Evolutionary conservation across 176 grass and related monocot genomes (phyloP).

Genomic region (Carex myosuroides): DNA sequence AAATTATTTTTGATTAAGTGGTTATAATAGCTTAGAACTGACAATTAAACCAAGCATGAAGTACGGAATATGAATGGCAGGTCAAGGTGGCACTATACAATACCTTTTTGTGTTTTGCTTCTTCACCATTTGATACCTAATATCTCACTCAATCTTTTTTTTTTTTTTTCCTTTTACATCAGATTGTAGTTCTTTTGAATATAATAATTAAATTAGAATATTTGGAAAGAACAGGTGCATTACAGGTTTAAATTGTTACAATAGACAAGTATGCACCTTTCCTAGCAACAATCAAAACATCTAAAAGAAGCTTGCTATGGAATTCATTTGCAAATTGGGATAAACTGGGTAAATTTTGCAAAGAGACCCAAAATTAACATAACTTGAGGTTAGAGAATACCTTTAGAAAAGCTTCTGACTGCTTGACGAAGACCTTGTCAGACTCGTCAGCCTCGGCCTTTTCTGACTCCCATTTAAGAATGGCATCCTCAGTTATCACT

Average conservation of each 20-base stretch:
- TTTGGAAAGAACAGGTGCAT: background rate
- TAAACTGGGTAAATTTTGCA: background rate
- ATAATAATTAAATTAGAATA: no score
- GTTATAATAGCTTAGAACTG: background rate
- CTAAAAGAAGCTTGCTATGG: background rate
- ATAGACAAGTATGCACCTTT: background rate
- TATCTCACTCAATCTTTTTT: background rate
- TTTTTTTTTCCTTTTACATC: background rate
- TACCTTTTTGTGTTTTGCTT: background rate
- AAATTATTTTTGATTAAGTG: background rate
- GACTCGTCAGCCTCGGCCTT: slow-evolving; percentile 69
- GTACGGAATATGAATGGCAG: background rate
- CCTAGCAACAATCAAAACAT: background rate
- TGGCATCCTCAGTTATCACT: slow-evolving; percentile 67
- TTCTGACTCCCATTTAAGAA: slow-evolving; percentile 80
- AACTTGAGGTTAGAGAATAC: slow-evolving; percentile 26
- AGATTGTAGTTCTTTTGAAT: background rate
- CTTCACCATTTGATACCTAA: background rate
- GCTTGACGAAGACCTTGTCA: slow-evolving; percentile 79
- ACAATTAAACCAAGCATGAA: background rate
- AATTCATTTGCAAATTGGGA: background rate
- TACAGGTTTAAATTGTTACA: background rate
- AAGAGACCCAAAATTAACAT: background rate
- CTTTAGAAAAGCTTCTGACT: slow-evolving; percentile 64
- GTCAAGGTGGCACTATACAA: background rate